Evolutionary conservation across 2,329 filamentous ascomycete species (phyloP).

Genomic region (Uncinocarpus reesii): DNA sequence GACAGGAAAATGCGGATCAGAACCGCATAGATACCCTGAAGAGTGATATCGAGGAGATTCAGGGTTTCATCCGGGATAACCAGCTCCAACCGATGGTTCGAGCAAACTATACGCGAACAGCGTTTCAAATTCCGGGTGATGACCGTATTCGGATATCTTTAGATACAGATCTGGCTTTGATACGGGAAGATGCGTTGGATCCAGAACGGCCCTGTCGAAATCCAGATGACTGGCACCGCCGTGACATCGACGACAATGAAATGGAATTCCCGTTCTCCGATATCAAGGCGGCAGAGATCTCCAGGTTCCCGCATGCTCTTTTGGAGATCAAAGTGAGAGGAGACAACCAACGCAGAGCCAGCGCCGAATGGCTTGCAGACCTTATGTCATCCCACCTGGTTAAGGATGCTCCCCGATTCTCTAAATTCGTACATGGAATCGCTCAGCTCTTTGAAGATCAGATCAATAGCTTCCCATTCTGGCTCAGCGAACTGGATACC

Average conservation of each 20-base stretch:
- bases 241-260: constrained; percentile 71
- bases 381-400: constrained; percentile 88
- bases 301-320: constrained; percentile 78
- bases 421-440: constrained; percentile 91
- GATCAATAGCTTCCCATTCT: constrained; percentile 93
- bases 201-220: constrained; percentile 76
- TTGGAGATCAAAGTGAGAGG: constrained; percentile 80
- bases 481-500: constrained; percentile 80
- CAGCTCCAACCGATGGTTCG: constrained; percentile 74
- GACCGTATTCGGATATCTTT: constrained; percentile 84
- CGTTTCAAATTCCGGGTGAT: constrained; percentile 92
- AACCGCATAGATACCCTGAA: constrained; percentile 60
- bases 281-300: constrained; percentile 83
- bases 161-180: constrained; percentile 83
- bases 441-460: constrained; percentile 89
- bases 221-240: constrained; percentile 78
- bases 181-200: constrained; percentile 66
- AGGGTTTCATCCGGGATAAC: constrained; percentile 66
- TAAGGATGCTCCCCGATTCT: constrained; percentile 80
- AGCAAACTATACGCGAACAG: constrained; percentile 86
- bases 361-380: constrained; percentile 78
- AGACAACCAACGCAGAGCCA: constrained; percentile 47
- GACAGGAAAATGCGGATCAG: constrained; percentile 58
- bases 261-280: constrained; percentile 81
- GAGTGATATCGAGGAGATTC: constrained; percentile 62